Base-by-base conservation (phyloP, 441 rosid genomes). In the Metrosideros polymorpha region DNA sequence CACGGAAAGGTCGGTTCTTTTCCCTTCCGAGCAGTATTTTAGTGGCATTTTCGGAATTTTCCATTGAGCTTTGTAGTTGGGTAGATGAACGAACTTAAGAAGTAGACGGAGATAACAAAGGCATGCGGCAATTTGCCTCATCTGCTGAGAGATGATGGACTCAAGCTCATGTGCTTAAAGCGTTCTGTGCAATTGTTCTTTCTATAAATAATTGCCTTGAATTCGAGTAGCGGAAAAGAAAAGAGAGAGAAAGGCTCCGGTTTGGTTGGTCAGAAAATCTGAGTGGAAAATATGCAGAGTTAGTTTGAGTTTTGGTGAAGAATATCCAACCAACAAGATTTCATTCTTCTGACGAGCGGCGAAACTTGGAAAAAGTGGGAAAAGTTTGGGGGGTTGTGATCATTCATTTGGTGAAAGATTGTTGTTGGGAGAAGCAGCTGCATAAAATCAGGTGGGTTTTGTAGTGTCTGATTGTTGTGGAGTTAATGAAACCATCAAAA, bases 51-150 rank as follows among this genome's bases (percentile, higher is more conserved):
- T 32, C 32, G 61, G 32, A 42, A 51, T 30, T 71, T 29, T 35
- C 82, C 82, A 84, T 59, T 50, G 45, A 63, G 52, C 83, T 66
- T 90, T 91, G 55, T 87, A 15, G 93, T 50, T 92, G 89, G 93
- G 95, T 90, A 91, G 96, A 91, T 93, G 93, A 93, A 89, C 95
- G 47, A 94, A 92, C 93, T 83, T 86, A 39, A 39, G 79, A 71
- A 50, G n/a, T n/a, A n/a, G 93, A 86, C 94, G 95, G 94, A 91
- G 77, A 89, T 63, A 85, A 55, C 94, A 76, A 90, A 63, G 91
- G 82, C 61, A 27, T 71, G 79, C 27, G 47, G 47, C 79, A 71
- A 42, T 71, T 71, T 42, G 79, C 47, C 39, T 71, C 79, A 39
- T 71, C 47, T 47, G 79, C 79, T 12, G 14, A 1, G 47, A 19